Conservation (phyloP, 2,329 filamentous ascomycete species). For the Fusarium sublunatum region DNA sequence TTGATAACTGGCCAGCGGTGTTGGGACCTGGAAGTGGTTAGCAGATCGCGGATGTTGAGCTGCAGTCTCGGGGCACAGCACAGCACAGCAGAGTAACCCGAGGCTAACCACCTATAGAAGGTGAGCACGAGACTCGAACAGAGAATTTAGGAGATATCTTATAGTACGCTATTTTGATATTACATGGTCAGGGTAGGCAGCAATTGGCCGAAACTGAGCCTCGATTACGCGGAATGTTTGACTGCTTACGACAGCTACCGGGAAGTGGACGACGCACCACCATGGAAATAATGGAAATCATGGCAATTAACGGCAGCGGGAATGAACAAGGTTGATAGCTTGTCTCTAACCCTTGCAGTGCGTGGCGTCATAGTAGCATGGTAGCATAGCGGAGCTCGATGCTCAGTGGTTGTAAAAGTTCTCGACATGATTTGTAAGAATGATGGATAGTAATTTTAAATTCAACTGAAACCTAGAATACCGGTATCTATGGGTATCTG, state of each 20-base stretch:
- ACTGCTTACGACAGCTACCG: conserved; percentile 21
- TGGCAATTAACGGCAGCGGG: no score
- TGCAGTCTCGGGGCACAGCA: conserved; percentile 2
- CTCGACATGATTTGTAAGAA: conserved; percentile 1
- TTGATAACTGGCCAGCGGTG: no score
- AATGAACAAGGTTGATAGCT: background rate
- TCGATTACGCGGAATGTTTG: background rate
- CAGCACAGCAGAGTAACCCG: no score
- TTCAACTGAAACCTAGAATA: background rate
- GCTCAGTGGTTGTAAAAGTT: background rate
- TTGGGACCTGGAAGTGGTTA: background rate
- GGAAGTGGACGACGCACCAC: conserved; percentile 7
- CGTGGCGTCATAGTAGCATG: background rate
- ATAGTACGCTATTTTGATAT: no score
- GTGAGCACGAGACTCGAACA: background rate
- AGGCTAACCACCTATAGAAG: background rate
- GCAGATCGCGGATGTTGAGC: background rate
- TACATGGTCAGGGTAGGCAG: no score
- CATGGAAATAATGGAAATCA: background rate
- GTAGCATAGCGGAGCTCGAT: no score
- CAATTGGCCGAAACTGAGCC: no score
- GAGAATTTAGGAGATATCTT: no score
- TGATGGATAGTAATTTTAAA: background rate
- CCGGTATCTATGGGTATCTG: conserved; percentile 2
- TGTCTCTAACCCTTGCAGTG: background rate